phyloP scores from a whole-genome alignment of 2,329 filamentous ascomycete genomes.

The Neonectria ditissima region DNA sequence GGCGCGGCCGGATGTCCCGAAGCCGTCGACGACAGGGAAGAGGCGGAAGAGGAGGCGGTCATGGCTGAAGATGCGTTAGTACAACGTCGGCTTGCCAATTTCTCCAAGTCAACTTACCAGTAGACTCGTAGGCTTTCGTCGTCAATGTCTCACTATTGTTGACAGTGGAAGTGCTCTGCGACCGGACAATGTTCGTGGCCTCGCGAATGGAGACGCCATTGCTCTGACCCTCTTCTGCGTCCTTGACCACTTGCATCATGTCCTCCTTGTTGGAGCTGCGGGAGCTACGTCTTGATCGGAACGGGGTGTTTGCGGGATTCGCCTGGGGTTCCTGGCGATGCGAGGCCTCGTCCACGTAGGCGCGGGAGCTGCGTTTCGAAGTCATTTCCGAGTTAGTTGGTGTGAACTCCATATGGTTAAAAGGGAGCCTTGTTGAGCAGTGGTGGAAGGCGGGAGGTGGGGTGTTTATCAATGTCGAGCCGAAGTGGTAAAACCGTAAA shows the following conservation, averaged over 20 bases:
- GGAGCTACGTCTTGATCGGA: slow-evolving; percentile 47
- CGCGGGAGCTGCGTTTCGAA: slow-evolving; percentile 40
- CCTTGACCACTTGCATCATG: slow-evolving; percentile 32
- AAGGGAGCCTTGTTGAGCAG: background rate
- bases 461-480: background rate
- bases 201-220: slow-evolving; percentile 32
- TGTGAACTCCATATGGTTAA: slow-evolving; percentile 18
- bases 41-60: slow-evolving; percentile 31
- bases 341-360: slow-evolving; percentile 35
- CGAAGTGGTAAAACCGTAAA: slow-evolving; percentile 10
- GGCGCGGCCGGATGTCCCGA: slow-evolving; percentile 39
- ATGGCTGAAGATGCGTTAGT: slow-evolving; percentile 34
- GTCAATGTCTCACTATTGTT: slow-evolving; percentile 30
- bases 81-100: background rate
- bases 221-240: slow-evolving; percentile 42
- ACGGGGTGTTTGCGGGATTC: slow-evolving; percentile 35
- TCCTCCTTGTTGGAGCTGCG: slow-evolving; percentile 47
- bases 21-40: slow-evolving; percentile 28
- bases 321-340: slow-evolving; percentile 28
- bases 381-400: slow-evolving; percentile 29
- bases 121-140: slow-evolving; percentile 35
- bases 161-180: slow-evolving; percentile 30
- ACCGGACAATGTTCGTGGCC: slow-evolving; percentile 26
- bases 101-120: slow-evolving; percentile 25
- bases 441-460: background rate